Evolutionary conservation across 2,329 filamentous ascomycete genomes (phyloP).

Genomic region (Parastagonospora avenae): DNA sequence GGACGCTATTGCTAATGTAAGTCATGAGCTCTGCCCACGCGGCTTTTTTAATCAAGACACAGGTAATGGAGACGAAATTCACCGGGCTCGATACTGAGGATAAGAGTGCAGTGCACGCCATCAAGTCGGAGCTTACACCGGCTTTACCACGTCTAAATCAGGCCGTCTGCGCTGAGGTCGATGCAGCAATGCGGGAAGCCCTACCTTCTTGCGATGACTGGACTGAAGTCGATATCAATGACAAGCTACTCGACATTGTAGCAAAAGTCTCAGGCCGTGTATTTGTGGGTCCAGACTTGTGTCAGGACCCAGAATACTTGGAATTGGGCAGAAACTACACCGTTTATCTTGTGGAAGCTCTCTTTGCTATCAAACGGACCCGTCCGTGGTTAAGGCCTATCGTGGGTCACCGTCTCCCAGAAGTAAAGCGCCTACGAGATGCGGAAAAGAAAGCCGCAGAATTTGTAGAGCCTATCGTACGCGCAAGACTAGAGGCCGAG

Average conservation of each 20-base stretch:
- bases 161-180: constrained; percentile 35
- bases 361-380: constrained; percentile 32
- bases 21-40: background rate
- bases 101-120: constrained; percentile 19
- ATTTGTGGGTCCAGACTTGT: constrained; percentile 41
- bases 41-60: constrained; percentile 8
- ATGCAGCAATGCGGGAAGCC: constrained; percentile 31
- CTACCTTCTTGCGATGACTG: constrained; percentile 39
- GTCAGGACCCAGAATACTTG: constrained; percentile 36
- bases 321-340: constrained; percentile 39
- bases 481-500: constrained; percentile 25
- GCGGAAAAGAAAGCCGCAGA: constrained; percentile 17
- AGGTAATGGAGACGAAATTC: constrained; percentile 40
- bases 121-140: constrained; percentile 43
- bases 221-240: constrained; percentile 37
- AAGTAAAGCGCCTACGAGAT: constrained; percentile 26
- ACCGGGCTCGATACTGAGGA: constrained; percentile 31
- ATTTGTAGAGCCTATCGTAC: constrained; percentile 32
- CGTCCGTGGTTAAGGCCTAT: constrained; percentile 32
- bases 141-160: constrained; percentile 41
- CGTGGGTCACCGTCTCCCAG: constrained; percentile 29
- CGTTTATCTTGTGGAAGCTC: constrained; percentile 34
- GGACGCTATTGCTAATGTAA: constrained; percentile 29
- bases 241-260: constrained; percentile 35
- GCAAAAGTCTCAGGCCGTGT: constrained; percentile 42